These are phyloP conservation scores for Cercospora sp. DNA, from an alignment of 2,329 filamentous ascomycete species.

Conservation along the genomic window DNA sequence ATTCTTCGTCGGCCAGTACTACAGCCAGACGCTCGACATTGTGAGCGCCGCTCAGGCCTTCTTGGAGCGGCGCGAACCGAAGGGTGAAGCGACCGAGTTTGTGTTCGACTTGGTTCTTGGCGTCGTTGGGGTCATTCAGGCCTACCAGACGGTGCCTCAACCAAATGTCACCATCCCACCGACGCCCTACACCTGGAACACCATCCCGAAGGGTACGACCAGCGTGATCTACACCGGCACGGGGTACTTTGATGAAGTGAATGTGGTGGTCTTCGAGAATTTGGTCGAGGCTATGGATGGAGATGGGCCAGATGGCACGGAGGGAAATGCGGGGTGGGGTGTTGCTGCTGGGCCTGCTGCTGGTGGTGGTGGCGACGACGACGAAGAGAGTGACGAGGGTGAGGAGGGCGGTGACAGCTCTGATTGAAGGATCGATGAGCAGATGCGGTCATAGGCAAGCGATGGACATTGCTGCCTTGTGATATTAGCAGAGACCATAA, in stretches of 20 bases:
- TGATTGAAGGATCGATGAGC: neutral
- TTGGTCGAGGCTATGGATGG: neutral
- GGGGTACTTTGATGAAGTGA: neutral
- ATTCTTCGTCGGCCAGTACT: slow-evolving; percentile 1
- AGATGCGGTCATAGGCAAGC: neutral
- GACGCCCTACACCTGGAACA: neutral
- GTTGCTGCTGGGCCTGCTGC: neutral
- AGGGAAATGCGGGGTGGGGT: neutral
- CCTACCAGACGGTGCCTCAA: neutral
- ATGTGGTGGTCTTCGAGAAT: neutral
- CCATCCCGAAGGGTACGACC: neutral
- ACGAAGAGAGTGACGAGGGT: neutral
- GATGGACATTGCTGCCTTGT: neutral
- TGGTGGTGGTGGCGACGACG: neutral
- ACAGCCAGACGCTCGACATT: neutral
- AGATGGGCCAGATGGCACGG: neutral
- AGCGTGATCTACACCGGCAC: neutral
- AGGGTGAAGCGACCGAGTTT: neutral
- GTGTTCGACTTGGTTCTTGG: neutral
- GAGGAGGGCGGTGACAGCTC: neutral
- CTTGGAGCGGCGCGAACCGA: neutral
- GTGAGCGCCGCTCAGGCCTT: neutral
- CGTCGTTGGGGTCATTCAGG: neutral
- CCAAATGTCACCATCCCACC: neutral
- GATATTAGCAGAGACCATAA: neutral